These are phyloP conservation scores for Amborella trichopoda DNA, from an alignment of 164 flowering plant genomes.

Conservation along the genomic window DNA sequence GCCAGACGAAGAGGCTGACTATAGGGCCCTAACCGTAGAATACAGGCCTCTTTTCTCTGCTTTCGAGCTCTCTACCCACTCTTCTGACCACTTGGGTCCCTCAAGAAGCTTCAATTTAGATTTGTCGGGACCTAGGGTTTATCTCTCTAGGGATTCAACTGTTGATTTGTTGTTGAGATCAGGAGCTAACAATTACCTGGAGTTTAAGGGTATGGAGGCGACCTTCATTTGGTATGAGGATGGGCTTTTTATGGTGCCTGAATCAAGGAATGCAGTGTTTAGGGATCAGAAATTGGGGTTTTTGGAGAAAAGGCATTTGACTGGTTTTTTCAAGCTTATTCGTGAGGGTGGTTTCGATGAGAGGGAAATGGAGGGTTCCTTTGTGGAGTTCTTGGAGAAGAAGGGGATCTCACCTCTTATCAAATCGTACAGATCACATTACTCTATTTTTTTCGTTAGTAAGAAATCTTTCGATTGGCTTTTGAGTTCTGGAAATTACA, in stretches of 20 bases:
- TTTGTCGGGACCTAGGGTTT: slow-evolving; percentile 65
- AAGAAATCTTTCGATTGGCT: too few species aligned
- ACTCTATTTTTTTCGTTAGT: slow-evolving; percentile 42
- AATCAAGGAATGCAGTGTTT: slow-evolving; percentile 67
- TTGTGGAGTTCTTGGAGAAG: slow-evolving; percentile 54
- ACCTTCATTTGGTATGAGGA: slow-evolving; percentile 36
- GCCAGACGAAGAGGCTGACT: slow-evolving; percentile 5
- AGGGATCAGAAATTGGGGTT: slow-evolving; percentile 41
- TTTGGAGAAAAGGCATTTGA: slow-evolving; percentile 65
- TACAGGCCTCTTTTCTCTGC: slow-evolving; percentile 33
- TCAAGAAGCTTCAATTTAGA: slow-evolving; percentile 55
- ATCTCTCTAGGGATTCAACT: slow-evolving; percentile 60
- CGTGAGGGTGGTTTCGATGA: slow-evolving; percentile 33
- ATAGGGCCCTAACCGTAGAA: neutral
- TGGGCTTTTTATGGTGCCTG: slow-evolving; percentile 47
- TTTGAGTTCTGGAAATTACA: too few species aligned
- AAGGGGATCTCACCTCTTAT: slow-evolving; percentile 64
- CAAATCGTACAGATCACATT: slow-evolving; percentile 56
- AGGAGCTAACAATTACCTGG: slow-evolving; percentile 50
- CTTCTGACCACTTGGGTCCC: slow-evolving; percentile 12
- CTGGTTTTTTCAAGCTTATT: slow-evolving; percentile 76
- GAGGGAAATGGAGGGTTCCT: slow-evolving; percentile 50
- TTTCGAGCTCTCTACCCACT: slow-evolving; percentile 25
- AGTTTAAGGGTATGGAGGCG: slow-evolving; percentile 70
- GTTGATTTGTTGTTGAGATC: slow-evolving; percentile 56